A percentile compares a stretch with the other conserved stretches of the same genome.
Evolutionary conservation across 2,329 filamentous ascomycete genomes (phyloP).

Genomic region (Curvularia sp.): DNA sequence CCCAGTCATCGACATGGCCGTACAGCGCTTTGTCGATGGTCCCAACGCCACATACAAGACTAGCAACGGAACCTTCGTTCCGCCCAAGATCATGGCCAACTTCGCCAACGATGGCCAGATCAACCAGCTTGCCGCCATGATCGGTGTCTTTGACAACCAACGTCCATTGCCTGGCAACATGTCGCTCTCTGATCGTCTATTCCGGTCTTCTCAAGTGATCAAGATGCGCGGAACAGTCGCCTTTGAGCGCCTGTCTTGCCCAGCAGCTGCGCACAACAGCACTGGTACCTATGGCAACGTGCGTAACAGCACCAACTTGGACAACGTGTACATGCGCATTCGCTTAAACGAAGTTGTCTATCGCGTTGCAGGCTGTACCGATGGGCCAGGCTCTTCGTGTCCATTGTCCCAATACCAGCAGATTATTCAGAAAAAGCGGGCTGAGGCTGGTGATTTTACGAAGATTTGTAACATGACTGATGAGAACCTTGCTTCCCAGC

Average conservation of each 20-base stretch:
- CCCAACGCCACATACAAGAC: conserved; percentile 59
- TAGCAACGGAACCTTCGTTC: conserved; percentile 57
- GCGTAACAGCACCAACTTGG: conserved; percentile 17
- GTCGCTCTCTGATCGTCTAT: conserved; percentile 60
- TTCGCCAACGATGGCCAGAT: conserved; percentile 74
- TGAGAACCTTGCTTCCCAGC: conserved; percentile 16
- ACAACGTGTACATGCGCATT: conserved; percentile 28
- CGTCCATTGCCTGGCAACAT: conserved; percentile 56
- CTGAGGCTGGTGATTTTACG: conserved; percentile 60
- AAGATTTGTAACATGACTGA: conserved; percentile 52
- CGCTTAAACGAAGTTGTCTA: conserved; percentile 54
- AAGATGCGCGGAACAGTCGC: conserved; percentile 71
- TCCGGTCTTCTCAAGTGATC: conserved; percentile 63
- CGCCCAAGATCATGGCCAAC: conserved; percentile 66
- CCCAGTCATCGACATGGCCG: conserved; percentile 64
- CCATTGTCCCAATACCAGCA: conserved; percentile 41
- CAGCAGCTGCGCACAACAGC: conserved; percentile 14
- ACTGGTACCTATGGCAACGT: conserved; percentile 1
- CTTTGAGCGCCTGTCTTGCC: conserved; percentile 68
- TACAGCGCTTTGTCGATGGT: conserved; percentile 61
- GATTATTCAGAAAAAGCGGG: conserved; percentile 55
- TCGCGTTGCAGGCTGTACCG: conserved; percentile 62
- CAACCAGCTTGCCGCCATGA: conserved; percentile 65
- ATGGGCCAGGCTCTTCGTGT: conserved; percentile 58
- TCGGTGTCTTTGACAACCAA: conserved; percentile 68